Conservation (phyloP, 2,329 filamentous ascomycete genomes). For the Fusarium sp. region DNA sequence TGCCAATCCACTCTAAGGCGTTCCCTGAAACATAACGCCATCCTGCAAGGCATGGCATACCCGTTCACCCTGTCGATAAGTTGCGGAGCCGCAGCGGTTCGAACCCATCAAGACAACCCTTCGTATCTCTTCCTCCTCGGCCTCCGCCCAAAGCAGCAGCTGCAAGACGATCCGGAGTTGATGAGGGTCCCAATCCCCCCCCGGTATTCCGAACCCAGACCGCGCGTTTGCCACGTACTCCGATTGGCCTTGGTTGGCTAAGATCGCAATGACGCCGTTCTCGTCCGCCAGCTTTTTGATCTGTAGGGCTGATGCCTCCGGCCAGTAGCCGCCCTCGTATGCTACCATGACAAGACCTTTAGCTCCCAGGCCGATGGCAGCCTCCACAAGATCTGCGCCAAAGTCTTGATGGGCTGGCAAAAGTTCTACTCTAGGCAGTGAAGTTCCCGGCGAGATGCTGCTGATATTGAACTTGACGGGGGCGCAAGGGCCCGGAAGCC, state of each 20-base stretch:
- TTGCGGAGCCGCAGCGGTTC: too few species aligned
- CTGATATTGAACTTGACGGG: background rate
- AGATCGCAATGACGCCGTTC: background rate
- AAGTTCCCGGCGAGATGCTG: background rate
- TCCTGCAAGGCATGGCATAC: background rate
- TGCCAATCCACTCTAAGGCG: background rate
- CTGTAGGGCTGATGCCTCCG: background rate
- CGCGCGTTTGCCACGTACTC: background rate
- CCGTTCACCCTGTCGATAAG: too few species aligned
- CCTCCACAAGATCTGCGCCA: background rate
- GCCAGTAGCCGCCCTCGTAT: background rate
- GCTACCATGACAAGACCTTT: background rate
- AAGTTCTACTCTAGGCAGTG: background rate
- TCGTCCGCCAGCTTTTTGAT: background rate
- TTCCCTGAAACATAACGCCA: background rate
- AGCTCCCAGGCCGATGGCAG: background rate
- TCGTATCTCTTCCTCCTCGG: too few species aligned
- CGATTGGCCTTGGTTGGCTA: background rate
- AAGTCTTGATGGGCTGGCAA: background rate
- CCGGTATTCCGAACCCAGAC: background rate
- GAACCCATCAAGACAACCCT: too few species aligned
- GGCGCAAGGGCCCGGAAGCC: background rate
- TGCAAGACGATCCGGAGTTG: too few species aligned
- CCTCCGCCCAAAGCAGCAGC: too few species aligned
- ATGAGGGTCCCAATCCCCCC: background rate